These are phyloP conservation scores for Pistacia integerrima DNA, from an alignment of 345 rosid genomes.

Conservation along the genomic window DNA sequence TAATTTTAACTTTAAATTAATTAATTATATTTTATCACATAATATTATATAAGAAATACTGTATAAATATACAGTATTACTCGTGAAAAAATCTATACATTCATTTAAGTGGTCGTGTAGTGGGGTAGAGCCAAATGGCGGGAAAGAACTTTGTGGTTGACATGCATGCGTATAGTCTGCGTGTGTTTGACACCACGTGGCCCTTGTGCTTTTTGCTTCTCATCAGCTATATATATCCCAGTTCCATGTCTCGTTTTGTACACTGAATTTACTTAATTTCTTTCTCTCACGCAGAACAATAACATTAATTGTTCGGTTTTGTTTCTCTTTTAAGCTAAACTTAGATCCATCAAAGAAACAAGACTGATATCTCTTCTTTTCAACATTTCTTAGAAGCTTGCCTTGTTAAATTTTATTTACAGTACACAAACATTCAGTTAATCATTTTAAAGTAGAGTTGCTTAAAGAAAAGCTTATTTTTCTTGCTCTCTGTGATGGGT, in stretches of 20 bases:
- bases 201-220: background rate
- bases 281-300: background rate
- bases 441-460: no score
- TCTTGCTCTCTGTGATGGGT: no score
- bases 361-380: background rate
- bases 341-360: background rate
- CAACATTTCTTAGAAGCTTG: background rate
- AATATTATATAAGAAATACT: no score
- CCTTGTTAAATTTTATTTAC: slow-evolving; percentile 32
- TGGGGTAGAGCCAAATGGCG: no score
- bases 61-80: no score
- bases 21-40: no score
- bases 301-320: no score
- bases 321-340: background rate
- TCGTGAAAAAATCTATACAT: no score
- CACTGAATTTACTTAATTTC: background rate
- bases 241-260: background rate
- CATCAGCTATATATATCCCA: background rate
- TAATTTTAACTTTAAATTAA: no score
- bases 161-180: background rate
- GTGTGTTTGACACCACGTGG: background rate
- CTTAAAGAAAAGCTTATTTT: no score
- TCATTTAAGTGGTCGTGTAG: slow-evolving; percentile 2
- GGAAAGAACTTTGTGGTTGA: background rate
- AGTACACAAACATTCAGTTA: slow-evolving; percentile 24